Evolutionary conservation across 768 basidiomycete genomes (phyloP), one percentile per base, ranked within the genome.

Genomic region (Mycena albidolilacea): DNA sequence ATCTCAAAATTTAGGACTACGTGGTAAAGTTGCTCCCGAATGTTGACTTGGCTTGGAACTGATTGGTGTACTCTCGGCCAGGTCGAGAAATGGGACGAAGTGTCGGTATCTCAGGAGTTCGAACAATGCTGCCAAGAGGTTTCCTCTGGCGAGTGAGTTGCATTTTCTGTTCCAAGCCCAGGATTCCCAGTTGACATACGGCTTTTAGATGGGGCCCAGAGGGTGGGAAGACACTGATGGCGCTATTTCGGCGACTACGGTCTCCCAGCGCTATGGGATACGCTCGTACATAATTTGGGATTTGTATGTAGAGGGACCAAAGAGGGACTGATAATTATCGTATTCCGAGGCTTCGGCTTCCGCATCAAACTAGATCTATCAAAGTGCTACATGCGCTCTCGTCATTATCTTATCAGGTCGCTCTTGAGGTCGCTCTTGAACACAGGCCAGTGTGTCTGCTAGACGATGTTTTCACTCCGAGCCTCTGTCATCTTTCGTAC

Each of bases 71-170:
- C 21, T 50, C n/a, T 48, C 39, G 23, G 7, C 8, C 9, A 58
- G 66, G 54, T 70, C 21, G 69, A 70, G n/a, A 88, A 90, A 76
- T 94, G 93, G 92, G 90, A 90, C 54, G 90, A 91, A 69, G 92
- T 93, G 9, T 90, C 90, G 30, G 81, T 83, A 19, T 90, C 88
- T 1, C 84, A 85, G 10, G 92, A 92, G 75, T 93, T 93, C 76
- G 92, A 93, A 78, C 85, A 84, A 73, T 92, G 91, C 76, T 93
- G 92, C 77, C 85, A 89, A 78, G 92, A 93, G 77, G 89, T 93
- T 23, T 91, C 92, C 8, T 88, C 87, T 66, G 92, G 92, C 85
- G 92, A 93, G 92, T 93, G 79, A 80, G 91, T 85, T 15, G 17
- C 8, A 19, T 35, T 38, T 50, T 64, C 10, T 55, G 23, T 65